These are phyloP conservation scores for Dendrobium officinale DNA, from an alignment of 106 monocot genomes.

Conservation along the genomic window DNA sequence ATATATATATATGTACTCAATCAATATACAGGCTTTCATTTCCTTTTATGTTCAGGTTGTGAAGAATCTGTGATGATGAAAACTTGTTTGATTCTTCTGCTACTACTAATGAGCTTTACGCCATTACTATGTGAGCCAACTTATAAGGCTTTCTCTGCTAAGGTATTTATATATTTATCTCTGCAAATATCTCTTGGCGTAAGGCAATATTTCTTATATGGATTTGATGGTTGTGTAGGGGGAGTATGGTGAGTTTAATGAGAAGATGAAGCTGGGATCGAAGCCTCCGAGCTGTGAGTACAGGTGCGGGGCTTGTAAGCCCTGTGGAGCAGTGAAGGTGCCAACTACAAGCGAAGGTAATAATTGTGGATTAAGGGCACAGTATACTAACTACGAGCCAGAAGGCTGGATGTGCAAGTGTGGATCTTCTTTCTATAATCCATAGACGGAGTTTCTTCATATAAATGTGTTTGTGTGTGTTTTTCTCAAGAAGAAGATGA, in stretches of 20 bases:
- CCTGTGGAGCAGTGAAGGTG: slow-evolving; percentile 42
- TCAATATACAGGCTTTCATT: not conserved
- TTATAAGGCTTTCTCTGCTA: not conserved
- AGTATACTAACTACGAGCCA: slow-evolving; percentile 65
- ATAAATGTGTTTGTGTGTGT: too few species aligned
- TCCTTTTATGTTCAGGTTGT: not conserved
- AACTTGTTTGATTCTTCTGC: not conserved
- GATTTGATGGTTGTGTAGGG: too few species aligned
- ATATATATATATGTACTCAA: too few species aligned
- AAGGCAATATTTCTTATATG: too few species aligned
- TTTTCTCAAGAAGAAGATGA: too few species aligned
- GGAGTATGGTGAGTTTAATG: not conserved
- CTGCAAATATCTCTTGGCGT: too few species aligned
- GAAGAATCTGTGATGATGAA: not conserved
- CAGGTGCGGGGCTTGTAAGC: slow-evolving; percentile 44
- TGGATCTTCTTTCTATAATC: slow-evolving; percentile 45
- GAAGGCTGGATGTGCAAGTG: slow-evolving; percentile 88
- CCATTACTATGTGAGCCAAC: not conserved
- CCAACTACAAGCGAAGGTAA: slow-evolving; percentile 15
- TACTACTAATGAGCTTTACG: not conserved
- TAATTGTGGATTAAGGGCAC: not conserved
- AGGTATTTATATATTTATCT: not conserved
- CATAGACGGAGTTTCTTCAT: slow-evolving; percentile 10
- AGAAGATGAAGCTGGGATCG: slow-evolving; percentile 27
- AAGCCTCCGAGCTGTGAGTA: slow-evolving; percentile 50